phyloP scores from a whole-genome alignment of 2,329 filamentous ascomycete species.

The Penicillium nordicum region DNA sequence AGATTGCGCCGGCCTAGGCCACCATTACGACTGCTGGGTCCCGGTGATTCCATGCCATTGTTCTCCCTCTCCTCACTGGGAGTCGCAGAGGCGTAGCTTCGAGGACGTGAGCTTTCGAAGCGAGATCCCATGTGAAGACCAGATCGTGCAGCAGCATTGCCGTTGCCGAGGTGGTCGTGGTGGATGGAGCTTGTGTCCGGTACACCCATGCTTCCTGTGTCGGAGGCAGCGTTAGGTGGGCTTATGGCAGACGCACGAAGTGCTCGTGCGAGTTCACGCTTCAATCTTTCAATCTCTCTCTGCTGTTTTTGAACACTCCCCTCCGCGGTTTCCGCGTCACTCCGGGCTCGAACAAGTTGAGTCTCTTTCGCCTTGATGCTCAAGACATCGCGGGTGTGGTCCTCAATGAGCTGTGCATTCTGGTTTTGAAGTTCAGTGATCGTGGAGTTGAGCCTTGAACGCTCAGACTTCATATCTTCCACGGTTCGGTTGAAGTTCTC shows the following conservation, averaged over 20 bases:
- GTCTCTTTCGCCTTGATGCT: slow-evolving; percentile 99
- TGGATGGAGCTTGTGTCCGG: slow-evolving; percentile 51
- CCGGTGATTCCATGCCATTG: slow-evolving; percentile 39
- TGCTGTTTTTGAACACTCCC: slow-evolving; percentile 78
- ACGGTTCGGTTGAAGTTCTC: slow-evolving; percentile 71
- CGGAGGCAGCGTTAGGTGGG: slow-evolving; percentile 36
- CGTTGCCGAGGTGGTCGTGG: slow-evolving; percentile 35
- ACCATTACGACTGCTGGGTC: slow-evolving; percentile 29
- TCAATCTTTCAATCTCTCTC: slow-evolving; percentile 87
- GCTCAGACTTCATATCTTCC: slow-evolving; percentile 79
- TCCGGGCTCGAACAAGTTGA: slow-evolving; percentile 85
- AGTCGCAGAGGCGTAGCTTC: slow-evolving; percentile 47
- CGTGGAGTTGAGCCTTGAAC: slow-evolving; percentile 76
- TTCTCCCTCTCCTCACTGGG: slow-evolving; percentile 77
- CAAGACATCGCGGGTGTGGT: slow-evolving; percentile 90
- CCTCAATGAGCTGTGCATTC: slow-evolving; percentile 93
- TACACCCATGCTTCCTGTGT: slow-evolving; percentile 52
- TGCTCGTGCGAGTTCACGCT: slow-evolving; percentile 68
- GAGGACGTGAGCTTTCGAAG: slow-evolving; percentile 41
- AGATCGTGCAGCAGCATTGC: slow-evolving; percentile 27
- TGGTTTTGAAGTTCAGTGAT: slow-evolving; percentile 94
- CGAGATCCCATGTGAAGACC: slow-evolving; percentile 39
- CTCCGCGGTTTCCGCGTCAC: slow-evolving; percentile 85
- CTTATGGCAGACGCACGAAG: slow-evolving; percentile 41
- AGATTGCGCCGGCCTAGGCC: slow-evolving; percentile 42